Base-by-base conservation (phyloP, 2,329 filamentous ascomycete species). In the Nannizziopsis barbatae region DNA sequence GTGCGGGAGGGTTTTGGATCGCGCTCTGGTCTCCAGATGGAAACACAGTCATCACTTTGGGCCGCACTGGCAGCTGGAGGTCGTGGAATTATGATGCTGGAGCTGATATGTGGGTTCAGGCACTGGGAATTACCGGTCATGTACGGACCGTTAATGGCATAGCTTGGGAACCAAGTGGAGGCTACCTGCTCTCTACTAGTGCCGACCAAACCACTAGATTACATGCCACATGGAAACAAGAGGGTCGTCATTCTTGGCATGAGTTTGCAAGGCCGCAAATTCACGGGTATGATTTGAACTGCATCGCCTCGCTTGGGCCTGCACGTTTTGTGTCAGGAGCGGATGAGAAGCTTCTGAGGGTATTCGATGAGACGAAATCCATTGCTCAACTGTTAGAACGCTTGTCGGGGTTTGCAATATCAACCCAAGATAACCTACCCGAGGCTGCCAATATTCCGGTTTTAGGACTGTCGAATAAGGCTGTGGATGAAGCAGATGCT, bases 271-370 rank as follows among this genome's bases (percentile, higher is more conserved):
- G 92, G 43, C 92, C 92, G 3, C 92, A 98, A 64, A 98, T 98
- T 55, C 92, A 98, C 63, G 92, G 92, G 33, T 98, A 98, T 64
- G 90, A 98, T 64, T 75, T 98, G 47, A 98, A 96, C 71, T 96
- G 92, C 64, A 81, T 96, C 54, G 84, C 88, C 60, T 77, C 81
- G 0, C 72, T 95, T 4, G 81, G 79, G 6, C 66, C 76, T 6
- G 75, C 79, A 6, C 83, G 83, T 56, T 98, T 98, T 62, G 83
- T 96, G 17, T 94, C 89, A 2, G 92, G 92, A 5, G 92, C 92
- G 2, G 92, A 98, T 56, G 92, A 98, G 71, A 98, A 98, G 68
- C 78, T 98, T n/a, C 78, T 98, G 64, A 83, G 92, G 18, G 90
- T 98, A 1, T 98, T 98, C 65, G 82, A 84, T 60, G 82, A 95